Evolutionary conservation across 1,139 yeast species (phyloP).

Genomic region (Nakaseomyces delphensis): DNA sequence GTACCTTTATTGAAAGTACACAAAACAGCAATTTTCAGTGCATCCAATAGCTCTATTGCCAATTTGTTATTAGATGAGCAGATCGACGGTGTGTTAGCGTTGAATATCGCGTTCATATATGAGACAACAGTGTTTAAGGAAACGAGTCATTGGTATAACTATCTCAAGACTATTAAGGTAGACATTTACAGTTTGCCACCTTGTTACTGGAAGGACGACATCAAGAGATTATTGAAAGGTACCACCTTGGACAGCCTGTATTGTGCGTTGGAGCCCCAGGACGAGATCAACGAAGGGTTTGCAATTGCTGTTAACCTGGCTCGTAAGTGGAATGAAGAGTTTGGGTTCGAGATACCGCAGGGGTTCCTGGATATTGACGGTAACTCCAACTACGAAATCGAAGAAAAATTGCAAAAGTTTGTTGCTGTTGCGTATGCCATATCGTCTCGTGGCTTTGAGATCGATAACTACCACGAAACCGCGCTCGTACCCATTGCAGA

Average conservation of each 20-base stretch:
- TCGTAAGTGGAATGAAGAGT: constrained; percentile 24
- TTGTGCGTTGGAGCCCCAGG: constrained; percentile 28
- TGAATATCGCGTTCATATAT: constrained; percentile 62
- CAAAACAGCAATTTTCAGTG: constrained; percentile 46
- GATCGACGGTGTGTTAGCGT: constrained; percentile 56
- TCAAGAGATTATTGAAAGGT: constrained; percentile 44
- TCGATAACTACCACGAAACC: constrained; percentile 65
- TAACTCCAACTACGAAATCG: constrained; percentile 13
- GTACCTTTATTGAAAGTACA: constrained; percentile 33
- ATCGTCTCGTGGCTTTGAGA: constrained; percentile 70
- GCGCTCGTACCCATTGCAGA: constrained; percentile 90
- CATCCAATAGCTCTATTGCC: constrained; percentile 55
- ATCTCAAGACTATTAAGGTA: constrained; percentile 39
- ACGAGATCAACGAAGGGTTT: constrained; percentile 50
- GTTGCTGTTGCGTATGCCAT: constrained; percentile 50
- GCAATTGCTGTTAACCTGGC: constrained; percentile 48
- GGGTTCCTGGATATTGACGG: constrained; percentile 26
- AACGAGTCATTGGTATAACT: constrained; percentile 69
- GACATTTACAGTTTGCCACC: constrained; percentile 41
- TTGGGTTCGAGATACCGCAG: constrained; percentile 35
- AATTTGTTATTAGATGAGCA: constrained; percentile 55
- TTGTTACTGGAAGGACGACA: constrained; percentile 52
- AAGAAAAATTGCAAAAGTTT: constrained; percentile 35
- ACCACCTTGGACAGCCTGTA: constrained; percentile 59
- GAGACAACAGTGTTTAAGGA: constrained; percentile 46